Evolutionary conservation across 176 grass and related monocot species (phyloP).

Genomic region (Cymbopogon citratus): DNA sequence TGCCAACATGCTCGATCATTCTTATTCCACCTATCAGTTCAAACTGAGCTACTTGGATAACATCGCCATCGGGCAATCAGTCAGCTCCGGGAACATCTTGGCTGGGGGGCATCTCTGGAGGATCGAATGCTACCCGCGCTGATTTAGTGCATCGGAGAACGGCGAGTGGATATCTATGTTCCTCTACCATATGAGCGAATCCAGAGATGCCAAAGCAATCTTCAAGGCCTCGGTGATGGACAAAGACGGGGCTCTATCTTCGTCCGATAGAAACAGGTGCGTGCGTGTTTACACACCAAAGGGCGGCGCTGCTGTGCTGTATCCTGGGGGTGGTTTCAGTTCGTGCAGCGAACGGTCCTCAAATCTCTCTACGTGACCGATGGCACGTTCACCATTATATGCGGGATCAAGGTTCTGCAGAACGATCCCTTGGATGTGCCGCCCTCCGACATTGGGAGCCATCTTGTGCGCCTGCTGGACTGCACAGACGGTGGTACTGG

Average conservation of each 20-base stretch:
- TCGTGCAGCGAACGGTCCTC: background rate
- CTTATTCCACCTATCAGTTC: background rate
- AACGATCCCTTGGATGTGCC: background rate
- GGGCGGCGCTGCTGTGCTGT: no score
- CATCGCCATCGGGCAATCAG: background rate
- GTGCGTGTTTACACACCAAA: background rate
- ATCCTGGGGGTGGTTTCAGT: background rate
- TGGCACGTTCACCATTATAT: background rate
- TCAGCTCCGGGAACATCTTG: background rate
- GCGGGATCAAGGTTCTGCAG: background rate
- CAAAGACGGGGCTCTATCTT: background rate
- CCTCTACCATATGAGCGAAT: background rate
- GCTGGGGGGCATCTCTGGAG: background rate
- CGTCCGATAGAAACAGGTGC: background rate
- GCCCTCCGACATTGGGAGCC: background rate
- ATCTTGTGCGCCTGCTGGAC: background rate
- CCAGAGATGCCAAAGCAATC: background rate
- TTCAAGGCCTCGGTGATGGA: background rate
- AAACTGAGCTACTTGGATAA: background rate
- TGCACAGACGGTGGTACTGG: background rate
- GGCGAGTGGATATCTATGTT: background rate
- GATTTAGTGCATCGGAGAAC: background rate
- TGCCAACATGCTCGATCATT: background rate
- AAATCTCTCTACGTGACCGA: background rate
- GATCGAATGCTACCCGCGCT: background rate